phyloP scores from a whole-genome alignment of 768 basidiomycete species.

The Xanthoconium purpureum region DNA sequence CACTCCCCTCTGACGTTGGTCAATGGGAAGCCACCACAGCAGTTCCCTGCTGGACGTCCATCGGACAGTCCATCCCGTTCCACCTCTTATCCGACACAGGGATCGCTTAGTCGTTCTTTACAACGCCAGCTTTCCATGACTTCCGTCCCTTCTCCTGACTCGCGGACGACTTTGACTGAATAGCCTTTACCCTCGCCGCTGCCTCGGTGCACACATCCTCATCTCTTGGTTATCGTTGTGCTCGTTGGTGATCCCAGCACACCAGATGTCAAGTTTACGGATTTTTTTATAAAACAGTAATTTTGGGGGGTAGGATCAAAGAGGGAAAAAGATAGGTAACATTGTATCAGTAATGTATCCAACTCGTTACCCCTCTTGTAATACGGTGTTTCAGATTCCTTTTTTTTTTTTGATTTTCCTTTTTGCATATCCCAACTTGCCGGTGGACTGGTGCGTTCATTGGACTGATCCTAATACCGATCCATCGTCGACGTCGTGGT shows the following conservation, averaged over 20 bases:
- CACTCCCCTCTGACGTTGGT: conserved; percentile 21
- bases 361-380: conserved; percentile 25
- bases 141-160: conserved; percentile 21
- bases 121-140: conserved; percentile 29
- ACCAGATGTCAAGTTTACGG: conserved; percentile 1
- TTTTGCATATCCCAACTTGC: too few relatives aligned
- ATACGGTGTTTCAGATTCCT: conserved; percentile 2
- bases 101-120: conserved; percentile 18
- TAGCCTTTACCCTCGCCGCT: neutral
- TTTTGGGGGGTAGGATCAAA: neutral
- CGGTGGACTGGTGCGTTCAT: neutral
- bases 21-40: conserved; percentile 32
- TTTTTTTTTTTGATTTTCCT: neutral
- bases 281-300: conserved; percentile 9
- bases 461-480: neutral
- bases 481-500: neutral
- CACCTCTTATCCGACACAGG: conserved; percentile 4
- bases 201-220: neutral
- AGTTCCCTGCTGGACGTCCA: conserved; percentile 26
- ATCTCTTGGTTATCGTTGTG: neutral
- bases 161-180: conserved; percentile 24
- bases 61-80: conserved; percentile 5
- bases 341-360: conserved; percentile 27
- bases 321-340: conserved; percentile 11
- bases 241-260: neutral